phyloP scores from a whole-genome alignment of 1,139 yeast species.

The Yamadazyma conglobata region DNA sequence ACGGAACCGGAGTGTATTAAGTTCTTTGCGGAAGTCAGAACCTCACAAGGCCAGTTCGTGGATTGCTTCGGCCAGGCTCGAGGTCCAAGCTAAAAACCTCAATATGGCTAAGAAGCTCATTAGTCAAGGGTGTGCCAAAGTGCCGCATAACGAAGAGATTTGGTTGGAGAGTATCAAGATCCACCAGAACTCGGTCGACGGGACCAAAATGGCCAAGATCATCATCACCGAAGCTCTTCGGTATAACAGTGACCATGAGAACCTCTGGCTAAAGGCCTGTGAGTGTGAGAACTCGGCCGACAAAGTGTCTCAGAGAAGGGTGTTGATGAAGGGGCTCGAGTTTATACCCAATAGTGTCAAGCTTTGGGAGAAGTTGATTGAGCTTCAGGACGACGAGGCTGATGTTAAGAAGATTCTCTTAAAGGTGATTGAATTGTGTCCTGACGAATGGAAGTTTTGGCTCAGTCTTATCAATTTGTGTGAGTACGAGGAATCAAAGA shows the following conservation, averaged over 20 bases:
- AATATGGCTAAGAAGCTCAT: conserved; percentile 59
- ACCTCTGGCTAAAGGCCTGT: conserved; percentile 70
- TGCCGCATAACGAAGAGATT: conserved; percentile 66
- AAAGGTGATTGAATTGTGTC: conserved; percentile 70
- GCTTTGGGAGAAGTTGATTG: conserved; percentile 55
- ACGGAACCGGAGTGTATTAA: conserved; percentile 47
- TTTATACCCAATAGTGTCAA: conserved; percentile 42
- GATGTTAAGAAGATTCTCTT: conserved; percentile 54
- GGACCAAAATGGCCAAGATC: conserved; percentile 40
- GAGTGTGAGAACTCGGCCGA: conserved; percentile 56
- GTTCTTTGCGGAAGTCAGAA: conserved; percentile 66
- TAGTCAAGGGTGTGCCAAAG: conserved; percentile 65
- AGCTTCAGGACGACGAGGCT: conserved; percentile 44
- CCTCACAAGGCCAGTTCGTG: conserved; percentile 78
- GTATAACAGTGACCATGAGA: conserved; percentile 51
- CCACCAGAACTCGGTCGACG: conserved; percentile 47
- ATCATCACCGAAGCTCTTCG: conserved; percentile 67
- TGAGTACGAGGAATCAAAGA: conserved; percentile 48
- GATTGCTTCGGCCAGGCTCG: conserved; percentile 85
- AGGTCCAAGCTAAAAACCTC: conserved; percentile 59
- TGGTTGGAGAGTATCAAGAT: conserved; percentile 82
- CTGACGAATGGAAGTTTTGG: conserved; percentile 69
- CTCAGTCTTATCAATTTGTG: conserved; percentile 39
- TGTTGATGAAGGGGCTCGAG: conserved; percentile 61
- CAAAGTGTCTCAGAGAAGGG: conserved; percentile 44